Evolutionary conservation across 768 basidiomycete genomes (phyloP).

Genomic region (Pisolithus tinctorius): DNA sequence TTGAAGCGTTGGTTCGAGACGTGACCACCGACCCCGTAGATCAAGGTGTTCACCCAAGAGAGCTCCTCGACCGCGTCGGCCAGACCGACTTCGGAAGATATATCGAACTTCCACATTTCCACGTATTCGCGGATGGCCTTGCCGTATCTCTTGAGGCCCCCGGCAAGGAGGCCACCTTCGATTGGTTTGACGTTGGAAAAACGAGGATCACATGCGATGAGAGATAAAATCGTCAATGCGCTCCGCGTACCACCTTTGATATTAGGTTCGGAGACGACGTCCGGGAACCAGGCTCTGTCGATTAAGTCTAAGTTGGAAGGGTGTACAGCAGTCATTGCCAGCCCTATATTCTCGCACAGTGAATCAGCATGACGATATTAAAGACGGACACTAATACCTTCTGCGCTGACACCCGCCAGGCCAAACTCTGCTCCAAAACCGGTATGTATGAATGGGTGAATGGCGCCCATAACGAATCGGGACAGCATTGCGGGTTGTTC

Average conservation of each 20-base stretch:
- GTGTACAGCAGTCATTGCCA: constrained; percentile 44
- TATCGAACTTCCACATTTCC: constrained; percentile 39
- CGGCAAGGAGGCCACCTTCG: constrained; percentile 23
- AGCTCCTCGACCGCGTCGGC: constrained; percentile 57
- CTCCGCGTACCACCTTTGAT: constrained; percentile 12
- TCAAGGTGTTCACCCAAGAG: constrained; percentile 44
- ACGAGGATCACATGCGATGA: constrained; percentile 44
- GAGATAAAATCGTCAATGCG: constrained; percentile 45
- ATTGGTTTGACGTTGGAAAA: constrained; percentile 18
- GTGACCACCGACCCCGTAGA: constrained; percentile 59
- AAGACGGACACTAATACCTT: constrained; percentile 41
- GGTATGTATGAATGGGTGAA: constrained; percentile 61
- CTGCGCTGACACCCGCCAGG: constrained; percentile 50
- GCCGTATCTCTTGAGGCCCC: constrained; percentile 26
- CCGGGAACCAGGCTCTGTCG: constrained; percentile 18
- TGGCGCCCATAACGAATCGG: constrained; percentile 46
- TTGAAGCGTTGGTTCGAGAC: constrained; percentile 42
- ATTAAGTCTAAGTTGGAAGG: constrained; percentile 10
- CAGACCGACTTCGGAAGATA: constrained; percentile 29
- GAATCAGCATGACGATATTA: constrained; percentile 23
- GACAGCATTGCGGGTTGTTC: constrained; percentile 47
- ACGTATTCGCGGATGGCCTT: constrained; percentile 36
- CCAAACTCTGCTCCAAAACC: constrained; percentile 62
- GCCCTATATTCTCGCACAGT: constrained; percentile 29
- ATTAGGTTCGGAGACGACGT: constrained; percentile 10